phyloP scores from a whole-genome alignment of 2,329 filamentous ascomycete genomes.

The Zasmidium angulare region DNA sequence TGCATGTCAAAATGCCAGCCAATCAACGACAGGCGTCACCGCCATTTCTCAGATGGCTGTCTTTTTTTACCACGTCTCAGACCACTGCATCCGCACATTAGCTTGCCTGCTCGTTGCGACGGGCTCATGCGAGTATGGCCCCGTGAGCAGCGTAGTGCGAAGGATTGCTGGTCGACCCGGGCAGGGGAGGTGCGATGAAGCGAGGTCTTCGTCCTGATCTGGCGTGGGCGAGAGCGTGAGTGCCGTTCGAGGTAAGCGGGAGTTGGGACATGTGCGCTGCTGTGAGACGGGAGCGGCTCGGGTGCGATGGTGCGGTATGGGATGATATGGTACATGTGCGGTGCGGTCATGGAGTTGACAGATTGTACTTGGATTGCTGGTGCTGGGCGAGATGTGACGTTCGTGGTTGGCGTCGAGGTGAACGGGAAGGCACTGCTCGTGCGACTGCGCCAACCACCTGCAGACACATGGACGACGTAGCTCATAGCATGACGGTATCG shows the following conservation, averaged over 20 bases:
- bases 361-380: background rate
- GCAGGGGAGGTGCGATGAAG: background rate
- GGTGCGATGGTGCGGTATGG: background rate
- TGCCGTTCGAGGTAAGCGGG: background rate
- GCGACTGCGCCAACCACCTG: background rate
- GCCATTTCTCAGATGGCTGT: background rate
- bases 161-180: background rate
- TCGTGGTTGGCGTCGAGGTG: no score
- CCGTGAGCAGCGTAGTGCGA: background rate
- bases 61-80: background rate
- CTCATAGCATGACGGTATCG: background rate
- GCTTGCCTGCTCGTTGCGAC: background rate
- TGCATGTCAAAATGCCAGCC: background rate
- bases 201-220: background rate
- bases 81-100: background rate
- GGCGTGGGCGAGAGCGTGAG: no score
- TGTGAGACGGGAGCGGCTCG: background rate
- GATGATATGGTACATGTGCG: background rate
- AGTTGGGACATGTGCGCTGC: background rate
- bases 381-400: background rate
- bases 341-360: background rate
- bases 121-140: background rate
- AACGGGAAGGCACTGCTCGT: background rate
- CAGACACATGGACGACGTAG: background rate
- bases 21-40: background rate